A percentile compares a stretch with the other conserved stretches of the same genome.
These are phyloP conservation scores for Trypanosoma avium DNA, from an alignment of 208 protist species.

Conservation along the genomic window DNA sequence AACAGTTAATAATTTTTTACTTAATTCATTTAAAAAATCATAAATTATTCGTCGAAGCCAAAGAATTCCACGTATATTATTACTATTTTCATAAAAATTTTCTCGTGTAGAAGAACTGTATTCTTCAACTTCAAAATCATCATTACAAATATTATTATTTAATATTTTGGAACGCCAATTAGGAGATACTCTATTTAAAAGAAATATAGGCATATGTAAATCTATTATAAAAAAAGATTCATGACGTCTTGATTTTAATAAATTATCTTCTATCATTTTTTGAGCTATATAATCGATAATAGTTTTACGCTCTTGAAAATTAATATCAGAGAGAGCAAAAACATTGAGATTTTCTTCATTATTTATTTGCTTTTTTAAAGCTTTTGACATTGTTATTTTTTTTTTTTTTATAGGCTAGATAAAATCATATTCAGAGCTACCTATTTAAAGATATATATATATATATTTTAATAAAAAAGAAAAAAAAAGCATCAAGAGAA, in stretches of 20 bases:
- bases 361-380: not conserved
- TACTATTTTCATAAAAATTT: not conserved
- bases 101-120: not conserved
- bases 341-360: not conserved
- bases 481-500: not conserved
- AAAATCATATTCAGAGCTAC: not conserved
- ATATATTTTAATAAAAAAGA: not conserved
- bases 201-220: not conserved
- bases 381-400: too few species aligned
- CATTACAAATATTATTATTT: not conserved
- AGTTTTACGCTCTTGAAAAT: not conserved
- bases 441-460: not conserved
- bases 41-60: not conserved
- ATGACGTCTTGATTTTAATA: not conserved
- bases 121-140: not conserved
- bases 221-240: conserved; percentile 11
- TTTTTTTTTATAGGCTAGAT: not conserved
- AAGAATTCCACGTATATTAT: not conserved
- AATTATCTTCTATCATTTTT: not conserved
- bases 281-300: conserved; percentile 6
- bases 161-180: not conserved
- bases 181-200: not conserved
- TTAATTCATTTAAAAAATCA: not conserved
- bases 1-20: not conserved
- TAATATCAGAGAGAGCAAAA: conserved; percentile 1